Base-by-base conservation (phyloP, 2,329 filamentous ascomycete genomes). In the Sporothrix variecibatus region DNA sequence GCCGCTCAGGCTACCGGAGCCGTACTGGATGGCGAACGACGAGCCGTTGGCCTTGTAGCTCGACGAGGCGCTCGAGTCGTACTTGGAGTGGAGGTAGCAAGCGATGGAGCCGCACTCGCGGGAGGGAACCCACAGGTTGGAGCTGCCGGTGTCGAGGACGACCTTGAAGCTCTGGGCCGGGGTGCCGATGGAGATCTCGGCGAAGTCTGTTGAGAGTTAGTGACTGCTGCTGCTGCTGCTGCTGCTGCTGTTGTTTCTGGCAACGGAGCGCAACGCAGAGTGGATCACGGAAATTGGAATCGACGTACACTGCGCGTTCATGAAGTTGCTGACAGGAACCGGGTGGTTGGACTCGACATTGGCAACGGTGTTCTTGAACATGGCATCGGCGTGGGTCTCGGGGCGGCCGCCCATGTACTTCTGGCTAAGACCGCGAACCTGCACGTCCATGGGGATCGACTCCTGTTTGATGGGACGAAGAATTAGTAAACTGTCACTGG, bases 41-140 rank as follows among this genome's bases (percentile, higher is more conserved):
- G 92, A 92, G 79, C 96, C 97, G 82, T 99, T 99, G 88, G 93
- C 89, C 90, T 97, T 93, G 90, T 95, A 97, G 68, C 94, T 93
- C 26, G 92, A 95, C 67, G 97, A 99, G 4, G 91, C 86, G 51
- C 91, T 93, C 74, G 94, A 96, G 85, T 98, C 94, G 86, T 98
- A 99, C 87, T 97, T 99, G 84, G 85, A 91, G 88, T 99, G 96
- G 75, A 99, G 91, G 86, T 95, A 99, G 90, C 96, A 99, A 77
- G 96, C 97, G 81, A 99, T 99, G 81, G 95, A 98, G 81, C 89
- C 91, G 84, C 97, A 99, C 81, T 94, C 88, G 74, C 90, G 87
- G 31, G 95, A 97, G 53, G 97, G 97, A 75, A 99, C 95, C 97
- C 97, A 99, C 77, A 99, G 90, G 88, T 99, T 99, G 83, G 96